Conservation (phyloP, 176 grass and related monocot species). For the Pontederia crassipes region DNA sequence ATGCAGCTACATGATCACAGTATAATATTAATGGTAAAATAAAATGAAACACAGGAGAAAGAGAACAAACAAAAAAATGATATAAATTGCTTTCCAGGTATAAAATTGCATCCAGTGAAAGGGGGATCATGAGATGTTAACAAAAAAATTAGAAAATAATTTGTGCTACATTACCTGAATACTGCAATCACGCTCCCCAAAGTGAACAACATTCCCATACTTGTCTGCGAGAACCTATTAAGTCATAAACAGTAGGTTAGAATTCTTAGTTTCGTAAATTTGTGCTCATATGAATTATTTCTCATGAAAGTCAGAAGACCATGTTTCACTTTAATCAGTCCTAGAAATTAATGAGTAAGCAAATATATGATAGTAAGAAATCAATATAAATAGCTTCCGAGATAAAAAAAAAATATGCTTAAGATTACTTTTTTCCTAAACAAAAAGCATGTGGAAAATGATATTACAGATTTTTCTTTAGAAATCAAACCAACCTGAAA, state of each 20-base stretch:
- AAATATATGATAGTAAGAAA: neutral
- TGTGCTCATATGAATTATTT: too few species aligned
- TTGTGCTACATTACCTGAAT: conserved; percentile 27
- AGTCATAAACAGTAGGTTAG: neutral
- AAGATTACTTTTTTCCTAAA: neutral
- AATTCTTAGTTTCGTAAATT: too few species aligned
- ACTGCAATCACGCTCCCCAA: conserved; percentile 48
- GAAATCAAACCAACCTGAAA: conserved; percentile 33
- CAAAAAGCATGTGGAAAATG: neutral
- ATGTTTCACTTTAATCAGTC: too few species aligned
- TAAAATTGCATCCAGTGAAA: too few species aligned
- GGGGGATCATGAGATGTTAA: neutral
- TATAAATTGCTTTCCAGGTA: too few species aligned
- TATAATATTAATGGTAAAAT: too few species aligned
- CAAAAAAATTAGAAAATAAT: neutral
- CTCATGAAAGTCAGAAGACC: too few species aligned
- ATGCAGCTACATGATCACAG: too few species aligned
- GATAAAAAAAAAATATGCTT: neutral
- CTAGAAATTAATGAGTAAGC: neutral
- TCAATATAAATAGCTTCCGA: neutral
- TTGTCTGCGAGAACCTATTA: conserved; percentile 41
- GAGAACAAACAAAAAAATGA: too few species aligned
- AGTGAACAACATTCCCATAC: conserved; percentile 44
- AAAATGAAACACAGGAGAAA: too few species aligned
- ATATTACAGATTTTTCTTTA: neutral